A percentile compares a stretch with the other conserved stretches of the same genome.
These are phyloP conservation scores for Neopestalotiopsis sp. DNA, from an alignment of 2,329 filamentous ascomycete species.

Conservation along the genomic window DNA sequence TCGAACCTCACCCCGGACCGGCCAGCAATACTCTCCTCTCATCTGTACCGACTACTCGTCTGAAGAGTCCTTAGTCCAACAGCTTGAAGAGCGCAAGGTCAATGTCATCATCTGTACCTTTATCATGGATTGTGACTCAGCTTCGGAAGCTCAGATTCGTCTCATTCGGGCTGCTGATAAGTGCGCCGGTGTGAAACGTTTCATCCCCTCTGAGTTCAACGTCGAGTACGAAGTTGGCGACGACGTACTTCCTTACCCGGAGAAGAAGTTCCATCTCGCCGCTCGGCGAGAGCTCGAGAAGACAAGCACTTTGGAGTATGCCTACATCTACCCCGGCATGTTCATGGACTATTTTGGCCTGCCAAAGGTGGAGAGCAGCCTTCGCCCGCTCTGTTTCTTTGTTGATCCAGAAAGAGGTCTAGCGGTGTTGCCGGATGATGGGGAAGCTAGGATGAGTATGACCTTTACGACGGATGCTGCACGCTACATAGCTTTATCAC, in stretches of 20 bases:
- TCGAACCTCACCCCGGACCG: slow-evolving; percentile 27
- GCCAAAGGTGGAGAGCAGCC: slow-evolving; percentile 29
- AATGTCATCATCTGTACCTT: slow-evolving; percentile 39
- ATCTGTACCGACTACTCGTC: slow-evolving; percentile 36
- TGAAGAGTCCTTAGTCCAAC: slow-evolving; percentile 25
- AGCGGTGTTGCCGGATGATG: slow-evolving; percentile 36
- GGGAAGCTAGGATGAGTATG: slow-evolving; percentile 37
- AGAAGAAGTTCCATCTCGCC: slow-evolving; percentile 35
- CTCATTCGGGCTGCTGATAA: slow-evolving; percentile 39
- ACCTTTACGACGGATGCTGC: slow-evolving; percentile 37
- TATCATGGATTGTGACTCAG: slow-evolving; percentile 34
- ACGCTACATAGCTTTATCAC: slow-evolving; percentile 34
- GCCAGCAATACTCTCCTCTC: slow-evolving; percentile 26
- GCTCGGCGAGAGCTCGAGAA: slow-evolving; percentile 35
- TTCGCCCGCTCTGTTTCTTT: slow-evolving; percentile 36
- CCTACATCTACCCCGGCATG: slow-evolving; percentile 41
- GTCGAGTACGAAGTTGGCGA: slow-evolving; percentile 41
- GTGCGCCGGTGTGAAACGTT: slow-evolving; percentile 36
- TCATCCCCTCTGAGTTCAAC: slow-evolving; percentile 44
- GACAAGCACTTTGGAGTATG: slow-evolving; percentile 36
- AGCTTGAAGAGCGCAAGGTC: slow-evolving; percentile 28
- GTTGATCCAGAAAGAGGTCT: slow-evolving; percentile 31
- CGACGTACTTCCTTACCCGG: slow-evolving; percentile 37
- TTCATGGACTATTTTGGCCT: slow-evolving; percentile 43
- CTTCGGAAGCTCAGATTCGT: slow-evolving; percentile 35